Evolutionary conservation across 2,329 filamentous ascomycete genomes (phyloP), one percentile per base, ranked within the genome.

Genomic region (Bipolaris bicolor): DNA sequence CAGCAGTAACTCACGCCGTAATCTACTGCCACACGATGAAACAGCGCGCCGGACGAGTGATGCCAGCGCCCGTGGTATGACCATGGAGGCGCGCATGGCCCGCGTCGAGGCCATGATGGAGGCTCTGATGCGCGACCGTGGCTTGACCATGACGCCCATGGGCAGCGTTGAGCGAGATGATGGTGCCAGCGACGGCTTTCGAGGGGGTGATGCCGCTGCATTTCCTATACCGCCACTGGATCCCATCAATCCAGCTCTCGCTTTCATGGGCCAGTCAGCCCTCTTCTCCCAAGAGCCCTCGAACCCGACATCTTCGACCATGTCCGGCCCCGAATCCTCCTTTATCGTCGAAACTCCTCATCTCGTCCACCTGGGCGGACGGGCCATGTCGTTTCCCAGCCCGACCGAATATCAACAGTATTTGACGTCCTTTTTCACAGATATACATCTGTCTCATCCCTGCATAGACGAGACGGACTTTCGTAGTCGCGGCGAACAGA

Each of bases 31-130:
- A 6, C 65, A 67, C 15, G 58, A 66, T 5, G 52, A 52, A 15
- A 60, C 59, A 5, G 68, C 70, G 47, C 66, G 68, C 1, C 52
- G 68, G 39, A 62, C 62, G 18, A 73, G 71, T 49, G 69, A 73
- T 57, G 67, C 66, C 50, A 68, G 70, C 41, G 47, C 65, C 13
- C 53, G 64, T 22, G 65, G 65, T 7, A 53, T 67, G 48, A 68
- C 71, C 3, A 71, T 76, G 67, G 72, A 76, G 55, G 64, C 64
- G 24, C 71, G 73, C 31, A 76, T 76, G 73, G 60, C 70, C 9
- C 63, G 73, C 9, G 67, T 76, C 5, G 73, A 76, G 58, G 58
- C 61, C 36, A 73, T 76, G 71, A 72, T 76, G 71, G 70, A 75
- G 40, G 63, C 65, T 13, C 52, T 75, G 20, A 62, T 75, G n/a